These are phyloP conservation scores for Porphyrellus cyaneotinctus DNA, from an alignment of 768 basidiomycete genomes.

Conservation along the genomic window DNA sequence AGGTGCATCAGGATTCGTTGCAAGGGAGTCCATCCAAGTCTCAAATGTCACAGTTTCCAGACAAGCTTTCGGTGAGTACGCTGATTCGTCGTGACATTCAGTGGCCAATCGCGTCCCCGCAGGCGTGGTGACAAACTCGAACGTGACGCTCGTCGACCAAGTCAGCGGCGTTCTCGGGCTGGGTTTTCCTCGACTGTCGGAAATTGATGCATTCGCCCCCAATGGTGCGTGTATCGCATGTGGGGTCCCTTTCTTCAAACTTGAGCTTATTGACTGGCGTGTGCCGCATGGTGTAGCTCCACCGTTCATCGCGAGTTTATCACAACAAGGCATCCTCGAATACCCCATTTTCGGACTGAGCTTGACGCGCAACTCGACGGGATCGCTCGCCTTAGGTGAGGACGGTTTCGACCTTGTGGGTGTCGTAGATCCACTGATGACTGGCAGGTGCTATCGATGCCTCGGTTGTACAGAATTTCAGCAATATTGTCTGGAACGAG, in stretches of 20 bases:
- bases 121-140: conserved; percentile 62
- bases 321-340: conserved; percentile 57
- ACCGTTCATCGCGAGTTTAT: conserved; percentile 62
- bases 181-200: conserved; percentile 71
- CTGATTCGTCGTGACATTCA: background rate
- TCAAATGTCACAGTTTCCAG: conserved; percentile 55
- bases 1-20: conserved; percentile 72
- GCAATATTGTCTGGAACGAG: conserved; percentile 65
- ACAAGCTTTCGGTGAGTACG: conserved; percentile 63
- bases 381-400: conserved; percentile 62
- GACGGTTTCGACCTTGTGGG: background rate
- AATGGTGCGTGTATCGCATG: conserved; percentile 42
- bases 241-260: background rate
- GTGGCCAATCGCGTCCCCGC: background rate
- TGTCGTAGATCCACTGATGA: background rate
- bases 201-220: conserved; percentile 42
- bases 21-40: conserved; percentile 56
- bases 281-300: too few species aligned
- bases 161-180: conserved; percentile 72
- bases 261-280: background rate
- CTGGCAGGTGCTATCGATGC: conserved; percentile 70
- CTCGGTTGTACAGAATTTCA: conserved; percentile 58
- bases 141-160: conserved; percentile 57
- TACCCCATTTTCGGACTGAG: conserved; percentile 78
- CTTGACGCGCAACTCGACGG: conserved; percentile 54